Base-by-base conservation (phyloP, 2,329 filamentous ascomycete species). In the Cordyceps javanica region DNA sequence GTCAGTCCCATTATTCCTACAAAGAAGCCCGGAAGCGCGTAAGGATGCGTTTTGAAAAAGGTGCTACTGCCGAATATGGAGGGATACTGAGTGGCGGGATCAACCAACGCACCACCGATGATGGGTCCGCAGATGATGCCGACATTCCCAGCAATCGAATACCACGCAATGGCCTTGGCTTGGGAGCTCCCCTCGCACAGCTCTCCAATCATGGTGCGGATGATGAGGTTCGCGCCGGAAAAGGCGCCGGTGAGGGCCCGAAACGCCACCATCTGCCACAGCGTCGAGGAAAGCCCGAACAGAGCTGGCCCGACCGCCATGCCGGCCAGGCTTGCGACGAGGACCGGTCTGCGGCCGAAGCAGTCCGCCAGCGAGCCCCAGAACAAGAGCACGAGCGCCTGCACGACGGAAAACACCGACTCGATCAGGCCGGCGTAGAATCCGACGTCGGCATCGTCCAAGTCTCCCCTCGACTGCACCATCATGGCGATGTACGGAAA, bases 401-500 rank as follows among this genome's bases (percentile, higher is more conserved):
- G 89, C 0, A 86, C 88, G 7, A 87, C 73, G 2, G 85, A 89
- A 72, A 92, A 93, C 26, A 90, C 72, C 41, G 82, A 82, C 73
- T 87, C 85, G 67, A 93, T 90, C 11, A 91, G 73, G 2, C 90
- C 90, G 58, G 79, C 83, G 74, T 91, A 93, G 73, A 91, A 92
- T 1, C 90, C 90, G 3, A 90, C 83, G 68, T 91, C 85, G 16
- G 79, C 73, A 45, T 82, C 75, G 1, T 77, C 69, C 2, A 92
- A 71, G 8, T 76, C 65, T 10, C 87, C 88, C 58, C 85, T 87
- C 57, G 81, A 76, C 69, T 82, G 76, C 38, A 90, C 84, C 89
- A 93, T 93, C 66, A 86, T 76, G 65, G 86, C 89, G 70, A 94
- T 82, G 72, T 89, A 93, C 0, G 89, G 88, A 64, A 93, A 89